These are phyloP conservation scores for Triangularia setosa DNA, from an alignment of 2,329 filamentous ascomycete species.

Conservation along the genomic window DNA sequence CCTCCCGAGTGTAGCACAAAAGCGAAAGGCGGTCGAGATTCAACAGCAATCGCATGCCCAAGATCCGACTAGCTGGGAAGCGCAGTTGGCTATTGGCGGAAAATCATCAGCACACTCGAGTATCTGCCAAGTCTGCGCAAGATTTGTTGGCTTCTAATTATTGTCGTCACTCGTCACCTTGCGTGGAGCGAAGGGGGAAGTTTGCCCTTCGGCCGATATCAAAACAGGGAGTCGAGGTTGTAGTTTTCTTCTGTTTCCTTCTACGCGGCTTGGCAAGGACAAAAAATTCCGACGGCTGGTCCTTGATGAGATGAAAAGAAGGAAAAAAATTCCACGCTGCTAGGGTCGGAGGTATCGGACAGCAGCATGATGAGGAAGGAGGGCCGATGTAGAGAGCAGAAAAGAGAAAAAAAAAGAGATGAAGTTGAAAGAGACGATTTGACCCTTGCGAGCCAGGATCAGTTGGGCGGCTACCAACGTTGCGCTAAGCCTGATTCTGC, in stretches of 20 bases:
- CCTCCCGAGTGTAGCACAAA: neutral
- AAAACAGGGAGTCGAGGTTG: neutral
- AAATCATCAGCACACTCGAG: neutral
- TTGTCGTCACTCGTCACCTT: neutral
- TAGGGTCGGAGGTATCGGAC: neutral
- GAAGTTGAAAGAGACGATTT: neutral
- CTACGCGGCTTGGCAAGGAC: neutral
- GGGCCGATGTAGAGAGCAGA: neutral
- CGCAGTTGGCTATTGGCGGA: neutral
- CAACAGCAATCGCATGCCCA: neutral
- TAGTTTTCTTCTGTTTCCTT: neutral
- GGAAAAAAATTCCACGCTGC: neutral
- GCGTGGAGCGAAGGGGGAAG: neutral
- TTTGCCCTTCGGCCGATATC: neutral
- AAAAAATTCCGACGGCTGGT: neutral
- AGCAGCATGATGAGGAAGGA: neutral
- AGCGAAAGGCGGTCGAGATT: neutral
- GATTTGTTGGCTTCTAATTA: conserved; percentile 4
- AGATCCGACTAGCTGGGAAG: neutral
- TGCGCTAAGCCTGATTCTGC: neutral
- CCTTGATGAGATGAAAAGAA: neutral
- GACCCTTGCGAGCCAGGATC: neutral
- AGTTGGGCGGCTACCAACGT: conserved; percentile 2
- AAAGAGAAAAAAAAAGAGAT: neutral
- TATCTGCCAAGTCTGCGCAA: conserved; percentile 5